These are phyloP conservation scores for Xenoacremonium recifei DNA, from an alignment of 2,329 filamentous ascomycete species.

Conservation along the genomic window DNA sequence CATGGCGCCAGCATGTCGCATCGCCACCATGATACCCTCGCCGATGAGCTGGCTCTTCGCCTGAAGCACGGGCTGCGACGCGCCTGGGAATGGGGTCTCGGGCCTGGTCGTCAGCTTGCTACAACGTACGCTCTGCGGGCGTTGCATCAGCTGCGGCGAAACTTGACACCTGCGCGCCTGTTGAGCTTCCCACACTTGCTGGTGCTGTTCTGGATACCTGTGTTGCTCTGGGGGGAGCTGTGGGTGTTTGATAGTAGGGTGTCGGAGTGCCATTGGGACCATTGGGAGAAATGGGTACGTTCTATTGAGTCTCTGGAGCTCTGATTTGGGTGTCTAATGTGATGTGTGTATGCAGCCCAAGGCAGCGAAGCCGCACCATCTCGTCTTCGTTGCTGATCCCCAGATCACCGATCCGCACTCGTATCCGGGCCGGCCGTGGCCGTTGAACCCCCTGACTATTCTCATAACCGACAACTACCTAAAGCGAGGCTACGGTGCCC, in stretches of 20 bases:
- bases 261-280: slow-evolving; percentile 72
- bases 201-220: slow-evolving; percentile 70
- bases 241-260: slow-evolving; percentile 72
- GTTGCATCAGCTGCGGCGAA: slow-evolving; percentile 32
- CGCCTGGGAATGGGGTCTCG: slow-evolving; percentile 40
- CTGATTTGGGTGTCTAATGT: too few relatives aligned
- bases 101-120: slow-evolving; percentile 38
- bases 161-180: slow-evolving; percentile 50
- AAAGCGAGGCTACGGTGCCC: slow-evolving; percentile 72
- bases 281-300: slow-evolving; percentile 91
- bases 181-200: slow-evolving; percentile 66
- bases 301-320: too few relatives aligned
- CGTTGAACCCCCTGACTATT: slow-evolving; percentile 52
- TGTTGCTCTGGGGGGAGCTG: slow-evolving; percentile 83
- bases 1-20: slow-evolving; percentile 32
- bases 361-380: slow-evolving; percentile 75
- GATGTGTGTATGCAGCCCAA: too few relatives aligned
- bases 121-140: slow-evolving; percentile 28
- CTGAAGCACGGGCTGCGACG: slow-evolving; percentile 25
- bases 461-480: slow-evolving; percentile 86
- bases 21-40: slow-evolving; percentile 20
- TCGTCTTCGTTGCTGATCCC: slow-evolving; percentile 84
- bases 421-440: slow-evolving; percentile 77
- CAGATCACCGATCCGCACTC: slow-evolving; percentile 92
- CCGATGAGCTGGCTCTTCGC: slow-evolving; percentile 20